Evolutionary conservation across 768 basidiomycete species (phyloP).

Genomic region (Fistulinella prunicolor): DNA sequence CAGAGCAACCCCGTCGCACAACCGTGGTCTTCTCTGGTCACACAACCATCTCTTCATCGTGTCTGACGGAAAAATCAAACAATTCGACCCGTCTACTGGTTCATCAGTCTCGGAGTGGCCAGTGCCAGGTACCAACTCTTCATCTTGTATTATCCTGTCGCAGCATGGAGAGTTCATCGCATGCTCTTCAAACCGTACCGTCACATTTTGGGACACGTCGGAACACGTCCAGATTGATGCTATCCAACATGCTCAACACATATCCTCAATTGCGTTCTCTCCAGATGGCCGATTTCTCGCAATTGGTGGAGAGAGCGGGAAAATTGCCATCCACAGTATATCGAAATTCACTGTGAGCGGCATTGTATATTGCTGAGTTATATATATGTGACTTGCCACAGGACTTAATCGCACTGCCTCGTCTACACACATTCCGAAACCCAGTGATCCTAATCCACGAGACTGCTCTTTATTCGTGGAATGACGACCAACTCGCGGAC

Average conservation of each 20-base stretch:
- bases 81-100: not conserved
- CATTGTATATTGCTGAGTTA: not conserved
- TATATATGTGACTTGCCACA: not conserved
- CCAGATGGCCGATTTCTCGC: conserved; percentile 1
- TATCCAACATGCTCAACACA: not conserved
- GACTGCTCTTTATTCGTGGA: not conserved
- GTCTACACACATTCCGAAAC: not conserved
- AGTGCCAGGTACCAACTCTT: not conserved
- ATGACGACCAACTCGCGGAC: not conserved
- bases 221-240: not conserved
- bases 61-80: not conserved
- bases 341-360: not conserved
- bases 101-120: not conserved
- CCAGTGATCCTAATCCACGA: not conserved
- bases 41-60: not conserved
- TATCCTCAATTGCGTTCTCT: not conserved
- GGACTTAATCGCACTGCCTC: not conserved
- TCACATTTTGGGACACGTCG: conserved; percentile 3
- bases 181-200: not conserved
- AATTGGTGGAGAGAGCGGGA: not conserved
- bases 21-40: conserved; percentile 7
- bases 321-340: not conserved
- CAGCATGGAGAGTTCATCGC: conserved; percentile 1
- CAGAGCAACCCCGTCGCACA: not conserved
- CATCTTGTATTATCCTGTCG: conserved; percentile 1